Evolutionary conservation across 192 early-diverging fungal genomes (phyloP), one percentile per base, ranked within the genome.

Genomic region (Umbelopsis sp.): DNA sequence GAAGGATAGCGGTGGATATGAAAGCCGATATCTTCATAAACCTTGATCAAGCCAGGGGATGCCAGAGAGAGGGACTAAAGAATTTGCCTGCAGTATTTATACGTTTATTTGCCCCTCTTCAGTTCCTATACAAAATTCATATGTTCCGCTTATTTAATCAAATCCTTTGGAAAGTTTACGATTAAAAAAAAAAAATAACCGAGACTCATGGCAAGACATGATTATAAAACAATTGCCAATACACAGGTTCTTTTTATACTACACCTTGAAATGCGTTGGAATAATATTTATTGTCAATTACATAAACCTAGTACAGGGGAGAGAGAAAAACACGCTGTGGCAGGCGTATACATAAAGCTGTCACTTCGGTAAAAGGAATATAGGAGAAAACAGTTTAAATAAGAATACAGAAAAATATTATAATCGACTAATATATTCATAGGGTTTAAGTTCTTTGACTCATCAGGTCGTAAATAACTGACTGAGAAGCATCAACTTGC

Each of bases 401-500:
- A 49, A 17, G 47, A 49, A 9, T 49, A 49, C 47, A 49, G 0
- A 49, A n/a, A 49, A 49, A 17, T 49, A 49, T 49, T 49, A 41
- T 41, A 6, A 6, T 11, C 38, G 12, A 5, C 38, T 41, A 11
- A 41, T 11, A 11, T 41, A 41, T 41, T 41, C 2, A 6, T 11
- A 41, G 12, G 5, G 38, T 6, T 41, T 41, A 41, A 11, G 56
- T 31, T 32, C 26, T 20, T 34, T 32, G 26, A 20, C 56, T 62
- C 31, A 62, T 34, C 26, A 62, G n/a, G 16, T 62, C 56, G 26
- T 62, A 62, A 22, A 62, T 62, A 20, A 26, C 25, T 32, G 56
- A 62, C 31, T 62, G 26, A 34, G 56, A 26, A 32, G 56, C 56
- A 34, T 62, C 85, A 53, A 94, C 93, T 11, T 6, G 5, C 71